Evolutionary conservation across 2,329 filamentous ascomycete genomes (phyloP).

Genomic region (Ilyonectria destructans): DNA sequence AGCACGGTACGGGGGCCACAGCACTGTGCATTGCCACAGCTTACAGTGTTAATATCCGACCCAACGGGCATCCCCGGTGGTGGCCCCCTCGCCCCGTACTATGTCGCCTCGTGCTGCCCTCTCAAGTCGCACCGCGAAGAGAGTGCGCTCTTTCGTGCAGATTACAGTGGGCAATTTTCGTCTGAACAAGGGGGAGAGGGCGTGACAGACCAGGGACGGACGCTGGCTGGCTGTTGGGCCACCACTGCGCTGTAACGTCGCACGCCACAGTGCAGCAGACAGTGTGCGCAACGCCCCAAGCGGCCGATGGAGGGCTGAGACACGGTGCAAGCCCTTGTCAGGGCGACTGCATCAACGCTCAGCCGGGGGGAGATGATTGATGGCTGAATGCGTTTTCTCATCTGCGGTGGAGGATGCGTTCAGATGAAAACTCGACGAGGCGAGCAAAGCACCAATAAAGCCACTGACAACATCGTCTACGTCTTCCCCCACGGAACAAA

Average conservation of each 20-base stretch:
- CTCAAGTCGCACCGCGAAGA: conserved; percentile 8
- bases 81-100: not conserved
- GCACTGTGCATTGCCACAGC: conserved; percentile 23
- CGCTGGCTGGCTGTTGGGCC: not conserved
- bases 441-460: conserved; percentile 3
- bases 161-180: conserved; percentile 11
- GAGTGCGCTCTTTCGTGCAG: not conserved
- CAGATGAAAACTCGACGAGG: not conserved
- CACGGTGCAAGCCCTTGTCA: conserved; percentile 10
- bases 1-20: not conserved
- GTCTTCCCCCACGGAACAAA: not conserved
- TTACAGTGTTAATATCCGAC: conserved; percentile 25
- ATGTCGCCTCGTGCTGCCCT: not conserved
- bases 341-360: not conserved
- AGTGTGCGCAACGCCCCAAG: conserved; percentile 14
- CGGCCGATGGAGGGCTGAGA: conserved; percentile 8
- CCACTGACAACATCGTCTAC: conserved; percentile 14
- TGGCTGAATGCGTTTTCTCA: not conserved
- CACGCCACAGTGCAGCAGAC: conserved; percentile 28
- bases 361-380: not conserved
- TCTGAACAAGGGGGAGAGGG: conserved; percentile 14
- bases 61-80: conserved; percentile 21
- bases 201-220: not conserved
- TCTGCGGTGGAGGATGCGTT: not conserved
- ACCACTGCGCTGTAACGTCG: conserved; percentile 34